Base-by-base conservation (phyloP, 805 yeast species). In the Saccharomycopsis capsularis region DNA sequence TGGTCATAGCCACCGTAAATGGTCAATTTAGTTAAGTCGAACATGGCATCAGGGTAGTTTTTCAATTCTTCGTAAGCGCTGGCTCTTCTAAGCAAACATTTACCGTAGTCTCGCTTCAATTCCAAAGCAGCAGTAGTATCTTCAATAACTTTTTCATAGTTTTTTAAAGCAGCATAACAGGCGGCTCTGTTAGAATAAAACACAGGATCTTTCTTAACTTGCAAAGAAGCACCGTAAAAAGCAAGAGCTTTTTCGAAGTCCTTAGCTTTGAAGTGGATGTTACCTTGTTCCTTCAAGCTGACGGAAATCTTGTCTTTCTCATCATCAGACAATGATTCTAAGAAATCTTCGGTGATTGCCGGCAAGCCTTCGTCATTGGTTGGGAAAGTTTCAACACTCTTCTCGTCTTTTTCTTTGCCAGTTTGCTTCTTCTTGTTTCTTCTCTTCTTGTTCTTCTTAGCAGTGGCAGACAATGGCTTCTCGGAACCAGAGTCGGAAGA, bases 111-210 rank as follows among this genome's bases (percentile, higher is more conserved):
- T 11, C 95, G 96, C 64, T 88, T 85, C 60, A 91, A 69, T 59
- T 80, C 75, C 60, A 93, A 75, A 25, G 98, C 99, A 53, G 75
- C 76, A 19, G 95, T 79, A 50, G 96, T 85, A 65, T 89, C 96
- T 57, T 80, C 85, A 55, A 93, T 75, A 42, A 90, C 96, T 63
- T 88, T 82, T 59, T 86, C 88, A 63, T 79, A 81, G 54, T 89
- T 78, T 55, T 81, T 78, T 57, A 86, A 71, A 6, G 95, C 87
- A 45, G 90, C 85, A 68, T 85, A 85, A 68, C 96, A 91, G 16
- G 99, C 99, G 25, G 98, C 89, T 68, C 97, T 81, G 73, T 93
- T 93, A 54, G 97, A 88, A 70, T 82, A 91, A 69, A 77, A 93
- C 32, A 90, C 85, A 3, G 97, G 89, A 66, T 93, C 97, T 19